Evolutionary conservation across 1,284 basidiomycete genomes (phyloP), one percentile per base, ranked within the genome.

Genomic region (Moesziomyces globuligerus): DNA sequence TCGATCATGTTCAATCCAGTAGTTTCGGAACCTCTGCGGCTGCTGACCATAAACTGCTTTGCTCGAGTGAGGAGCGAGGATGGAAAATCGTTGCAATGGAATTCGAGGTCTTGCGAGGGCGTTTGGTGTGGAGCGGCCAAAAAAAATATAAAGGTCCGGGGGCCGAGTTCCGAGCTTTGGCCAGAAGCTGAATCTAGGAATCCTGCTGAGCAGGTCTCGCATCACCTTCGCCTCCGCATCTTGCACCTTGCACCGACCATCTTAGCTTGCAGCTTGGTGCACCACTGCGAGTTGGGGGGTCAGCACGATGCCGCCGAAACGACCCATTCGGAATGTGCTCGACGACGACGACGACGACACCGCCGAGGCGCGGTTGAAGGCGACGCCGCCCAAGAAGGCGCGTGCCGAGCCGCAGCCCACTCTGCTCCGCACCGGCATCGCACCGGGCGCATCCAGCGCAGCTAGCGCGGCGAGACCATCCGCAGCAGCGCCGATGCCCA

Each of bases 281-380:
- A n/a, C n/a, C n/a, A n/a, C n/a, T n/a, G n/a, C n/a, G 13, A 29
- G 17, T 5, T 20, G 4, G 23, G 3, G n/a, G 13, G 7, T 23
- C 7, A 6, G 10, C 36, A 3, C 6, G 15, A 70, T 70, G 72
- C 67, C 72, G 23, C 67, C 67, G 1, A 74, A 74, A 36, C 52
- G 72, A 32, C 72, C 67, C 18, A 60, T 62, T 5, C 49, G 55
- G 17, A 74, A 68, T 40, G 62, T 67, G 11, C 70, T 74, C 38
- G 72, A 42, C 32, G 50, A 66, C 25, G 67, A 62, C 39, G 61
- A 74, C 5, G 71, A 73, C 21, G 59, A 61, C 28, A n/a, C 29
- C 9, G 6, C 36, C 20, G 18, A 42, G n/a, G 23, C 34, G 3
- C 24, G 43, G 24, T 50, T 24, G 3, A 60, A 48, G 26, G 66